Conservation (phyloP, 1,284 basidiomycete species). For the Irpex rosettiformis region DNA sequence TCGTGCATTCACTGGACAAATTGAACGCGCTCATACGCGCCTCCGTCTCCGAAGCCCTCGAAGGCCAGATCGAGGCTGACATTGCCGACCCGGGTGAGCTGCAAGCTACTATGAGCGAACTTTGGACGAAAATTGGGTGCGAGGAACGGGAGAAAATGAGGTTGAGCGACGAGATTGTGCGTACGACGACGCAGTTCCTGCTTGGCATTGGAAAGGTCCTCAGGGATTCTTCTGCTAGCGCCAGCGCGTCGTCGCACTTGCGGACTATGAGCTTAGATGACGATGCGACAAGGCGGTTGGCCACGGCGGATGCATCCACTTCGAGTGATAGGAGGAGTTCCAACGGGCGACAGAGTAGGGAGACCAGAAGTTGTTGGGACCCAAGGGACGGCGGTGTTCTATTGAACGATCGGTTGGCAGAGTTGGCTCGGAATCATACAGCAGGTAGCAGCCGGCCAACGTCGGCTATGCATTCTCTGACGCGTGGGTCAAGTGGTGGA, state of each 20-base stretch:
- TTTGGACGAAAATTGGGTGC: slow-evolving; percentile 64
- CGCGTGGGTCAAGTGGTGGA: slow-evolving; percentile 18
- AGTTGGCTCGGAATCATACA: slow-evolving; percentile 19
- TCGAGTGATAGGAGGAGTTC: slow-evolving; percentile 28
- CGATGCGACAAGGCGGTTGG: slow-evolving; percentile 30
- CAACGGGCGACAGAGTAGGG: slow-evolving; percentile 51
- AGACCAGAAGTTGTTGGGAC: slow-evolving; percentile 58
- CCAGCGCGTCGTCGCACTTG: slow-evolving; percentile 35
- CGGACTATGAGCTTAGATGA: slow-evolving; percentile 49
- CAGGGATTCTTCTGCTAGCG: slow-evolving; percentile 44
- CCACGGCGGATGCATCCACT: slow-evolving; percentile 20
- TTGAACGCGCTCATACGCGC: slow-evolving; percentile 57
- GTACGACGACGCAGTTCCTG: slow-evolving; percentile 69
- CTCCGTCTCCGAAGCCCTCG: slow-evolving; percentile 55
- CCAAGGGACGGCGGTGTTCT: slow-evolving; percentile 23
- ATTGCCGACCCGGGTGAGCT: slow-evolving; percentile 41
- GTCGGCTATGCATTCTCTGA: slow-evolving; percentile 22
- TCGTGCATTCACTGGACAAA: slow-evolving; percentile 60
- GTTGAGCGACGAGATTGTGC: slow-evolving; percentile 71
- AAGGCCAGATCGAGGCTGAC: slow-evolving; percentile 71
- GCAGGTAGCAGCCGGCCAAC: slow-evolving; percentile 22
- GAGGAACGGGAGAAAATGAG: slow-evolving; percentile 69
- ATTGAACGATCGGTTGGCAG: slow-evolving; percentile 22
- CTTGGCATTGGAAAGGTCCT: slow-evolving; percentile 68
- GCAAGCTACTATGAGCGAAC: slow-evolving; percentile 41